phyloP scores from a whole-genome alignment of 1,284 basidiomycete genomes.

The Hortiboletus rubellus region DNA sequence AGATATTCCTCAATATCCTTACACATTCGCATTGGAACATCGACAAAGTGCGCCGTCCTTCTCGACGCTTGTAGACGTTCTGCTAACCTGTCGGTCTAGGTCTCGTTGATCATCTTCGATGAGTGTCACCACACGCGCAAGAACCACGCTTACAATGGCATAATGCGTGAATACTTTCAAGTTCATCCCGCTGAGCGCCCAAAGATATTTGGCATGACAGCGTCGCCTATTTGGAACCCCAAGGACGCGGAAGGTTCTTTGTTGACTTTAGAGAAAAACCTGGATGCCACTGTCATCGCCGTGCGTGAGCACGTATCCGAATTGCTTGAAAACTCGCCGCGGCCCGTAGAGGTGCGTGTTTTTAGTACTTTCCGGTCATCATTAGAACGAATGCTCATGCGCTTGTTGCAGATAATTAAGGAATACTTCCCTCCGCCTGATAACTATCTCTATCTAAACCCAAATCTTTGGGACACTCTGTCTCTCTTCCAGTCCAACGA shows the following conservation, averaged over 20 bases:
- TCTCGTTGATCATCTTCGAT: constrained; percentile 79
- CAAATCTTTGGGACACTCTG: constrained; percentile 56
- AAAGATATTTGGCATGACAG: constrained; percentile 88
- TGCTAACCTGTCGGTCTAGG: constrained; percentile 38
- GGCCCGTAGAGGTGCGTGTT: constrained; percentile 60
- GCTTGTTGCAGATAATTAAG: constrained; percentile 49
- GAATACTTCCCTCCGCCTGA: constrained; percentile 53
- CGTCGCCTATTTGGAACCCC: constrained; percentile 79
- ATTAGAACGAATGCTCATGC: background rate
- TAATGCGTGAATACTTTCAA: constrained; percentile 76
- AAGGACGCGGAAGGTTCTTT: constrained; percentile 62
- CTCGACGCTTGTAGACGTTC: background rate
- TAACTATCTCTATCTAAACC: constrained; percentile 54
- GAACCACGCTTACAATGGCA: constrained; percentile 78
- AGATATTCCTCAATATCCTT: constrained; percentile 76
- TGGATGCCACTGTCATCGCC: constrained; percentile 73
- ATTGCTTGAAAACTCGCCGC: constrained; percentile 58
- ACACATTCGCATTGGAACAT: constrained; percentile 79
- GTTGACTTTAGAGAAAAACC: constrained; percentile 62
- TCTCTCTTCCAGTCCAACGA: constrained; percentile 44
- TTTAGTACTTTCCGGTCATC: background rate
- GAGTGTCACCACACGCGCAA: constrained; percentile 81
- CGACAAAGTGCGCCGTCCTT: constrained; percentile 44
- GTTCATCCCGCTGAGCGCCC: constrained; percentile 52
- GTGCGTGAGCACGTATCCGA: constrained; percentile 68